phyloP scores from a whole-genome alignment of 805 yeast genomes.

The Saccharomycopsis oosterbeekiorum region DNA sequence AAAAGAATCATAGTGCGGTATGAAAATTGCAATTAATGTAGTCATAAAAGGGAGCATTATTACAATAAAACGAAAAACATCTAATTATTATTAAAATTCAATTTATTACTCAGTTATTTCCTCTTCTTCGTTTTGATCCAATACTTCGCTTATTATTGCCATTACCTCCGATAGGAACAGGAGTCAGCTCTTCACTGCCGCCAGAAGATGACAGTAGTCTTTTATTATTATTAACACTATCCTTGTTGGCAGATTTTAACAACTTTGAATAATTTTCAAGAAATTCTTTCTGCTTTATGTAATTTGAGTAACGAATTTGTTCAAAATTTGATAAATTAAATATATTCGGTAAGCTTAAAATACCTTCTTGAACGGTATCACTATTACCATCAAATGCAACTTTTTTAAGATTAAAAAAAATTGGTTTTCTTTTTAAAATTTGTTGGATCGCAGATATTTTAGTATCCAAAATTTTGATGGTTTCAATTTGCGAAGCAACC shows the following conservation, averaged over 20 bases:
- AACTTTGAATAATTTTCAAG: background rate
- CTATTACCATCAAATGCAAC: background rate
- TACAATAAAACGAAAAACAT: background rate
- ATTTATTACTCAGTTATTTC: background rate
- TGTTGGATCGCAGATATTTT: conserved; percentile 8
- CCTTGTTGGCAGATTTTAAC: background rate
- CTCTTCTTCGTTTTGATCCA: background rate
- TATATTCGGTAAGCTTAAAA: background rate
- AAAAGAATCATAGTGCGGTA: too few species aligned
- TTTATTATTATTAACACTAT: background rate
- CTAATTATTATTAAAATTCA: background rate
- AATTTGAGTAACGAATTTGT: background rate
- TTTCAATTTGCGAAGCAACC: conserved; percentile 8
- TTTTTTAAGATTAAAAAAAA: conserved; percentile 5
- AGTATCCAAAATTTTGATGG: conserved; percentile 2
- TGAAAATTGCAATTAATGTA: too few species aligned
- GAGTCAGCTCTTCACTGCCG: background rate
- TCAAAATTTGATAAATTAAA: background rate
- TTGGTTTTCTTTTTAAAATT: conserved; percentile 2
- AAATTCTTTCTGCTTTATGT: background rate
- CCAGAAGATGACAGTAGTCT: background rate
- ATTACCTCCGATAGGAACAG: background rate
- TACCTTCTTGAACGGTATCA: background rate
- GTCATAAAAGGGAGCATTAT: too few species aligned
- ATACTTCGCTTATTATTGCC: background rate